Base-by-base conservation (phyloP, 2,329 filamentous ascomycete genomes). In the Ophiosphaerella korrae region DNA sequence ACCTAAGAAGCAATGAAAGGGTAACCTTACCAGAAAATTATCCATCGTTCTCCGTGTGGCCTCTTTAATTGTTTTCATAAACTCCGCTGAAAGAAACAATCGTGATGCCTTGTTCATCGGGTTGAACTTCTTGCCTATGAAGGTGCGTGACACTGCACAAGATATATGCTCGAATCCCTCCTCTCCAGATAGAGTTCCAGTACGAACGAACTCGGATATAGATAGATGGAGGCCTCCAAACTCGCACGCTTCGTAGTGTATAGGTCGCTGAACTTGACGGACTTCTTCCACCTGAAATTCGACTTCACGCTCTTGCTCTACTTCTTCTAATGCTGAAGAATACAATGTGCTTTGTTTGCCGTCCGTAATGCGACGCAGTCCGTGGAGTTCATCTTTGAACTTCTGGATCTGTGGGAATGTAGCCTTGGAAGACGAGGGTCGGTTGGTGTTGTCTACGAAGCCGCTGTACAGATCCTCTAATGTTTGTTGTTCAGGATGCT, bases 241-340 rank as follows among this genome's bases (percentile, higher is more conserved):
- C 0, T 41, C 35, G 1, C 78, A 63, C 1, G 81, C 60, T 1
- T 57, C 57, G 49, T 75, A 77, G 1, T 75, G 65, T 0, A 62
- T 21, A 0, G 76, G 78, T 29, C 75, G 79, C 58, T 85, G 77
- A 4, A 80, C 71, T 52, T 85, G 76, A 1, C 83, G 79, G 0
- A 84, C 77, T 11, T 77, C 69, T 48, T 86, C 82, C 0, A 85
- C 76, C 73, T 86, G 78, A 16, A 80, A 78, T 2, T 80, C 82
- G 0, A 85, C 78, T 53, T 87, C 83, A 13, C 84, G 74, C 56
- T 87, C 83, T 52, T 78, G 76, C 45, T 79, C 76, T 5, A 78
- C 84, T 50, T 88, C 84, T 42, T 86, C 77, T 0, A 88, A 66
- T 0, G 81, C 79, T 0, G 80, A 80, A 0, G 70, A 74, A 42